These are phyloP conservation scores for Pelargonium australe DNA, from an alignment of 441 rosid species.

Conservation along the genomic window DNA sequence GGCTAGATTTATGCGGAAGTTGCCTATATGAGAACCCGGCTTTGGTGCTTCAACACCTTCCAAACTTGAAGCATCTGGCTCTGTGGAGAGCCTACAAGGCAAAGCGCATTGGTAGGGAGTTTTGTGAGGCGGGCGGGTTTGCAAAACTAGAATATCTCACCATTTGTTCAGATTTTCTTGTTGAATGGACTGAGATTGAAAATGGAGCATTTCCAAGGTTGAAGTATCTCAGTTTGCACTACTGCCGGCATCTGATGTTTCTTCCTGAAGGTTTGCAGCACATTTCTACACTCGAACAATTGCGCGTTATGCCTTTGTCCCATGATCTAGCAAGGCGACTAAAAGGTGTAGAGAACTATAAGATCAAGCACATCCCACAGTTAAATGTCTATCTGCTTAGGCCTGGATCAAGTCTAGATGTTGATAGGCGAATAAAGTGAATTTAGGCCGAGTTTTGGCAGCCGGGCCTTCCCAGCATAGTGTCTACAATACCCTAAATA, in stretches of 20 bases:
- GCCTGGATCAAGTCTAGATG: too few species aligned
- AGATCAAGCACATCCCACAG: neutral
- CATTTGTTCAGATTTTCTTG: slow-evolving; percentile 30
- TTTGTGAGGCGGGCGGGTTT: slow-evolving; percentile 36
- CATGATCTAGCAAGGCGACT: slow-evolving; percentile 31
- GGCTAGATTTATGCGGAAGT: neutral
- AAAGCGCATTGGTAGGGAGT: slow-evolving; percentile 33
- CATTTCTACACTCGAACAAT: slow-evolving; percentile 28
- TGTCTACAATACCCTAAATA: too few species aligned
- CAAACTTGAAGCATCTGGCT: slow-evolving; percentile 27
- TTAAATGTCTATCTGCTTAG: too few species aligned
- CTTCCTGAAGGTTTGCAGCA: slow-evolving; percentile 41
- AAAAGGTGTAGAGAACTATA: slow-evolving; percentile 31
- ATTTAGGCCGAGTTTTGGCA: too few species aligned
- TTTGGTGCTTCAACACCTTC: slow-evolving; percentile 32
- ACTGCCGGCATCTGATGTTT: slow-evolving; percentile 28
- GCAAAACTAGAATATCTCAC: slow-evolving; percentile 34
- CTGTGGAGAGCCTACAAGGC: slow-evolving; percentile 31
- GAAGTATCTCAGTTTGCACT: slow-evolving; percentile 28
- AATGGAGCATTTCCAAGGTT: slow-evolving; percentile 40
- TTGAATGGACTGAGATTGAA: slow-evolving; percentile 40
- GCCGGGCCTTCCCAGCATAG: too few species aligned
- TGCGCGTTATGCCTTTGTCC: slow-evolving; percentile 26
- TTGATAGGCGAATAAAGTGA: too few species aligned
- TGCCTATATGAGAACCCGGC: slow-evolving; percentile 12